Evolutionary conservation across 208 protist species (phyloP).

Genomic region (Leishmania tarentolae): DNA sequence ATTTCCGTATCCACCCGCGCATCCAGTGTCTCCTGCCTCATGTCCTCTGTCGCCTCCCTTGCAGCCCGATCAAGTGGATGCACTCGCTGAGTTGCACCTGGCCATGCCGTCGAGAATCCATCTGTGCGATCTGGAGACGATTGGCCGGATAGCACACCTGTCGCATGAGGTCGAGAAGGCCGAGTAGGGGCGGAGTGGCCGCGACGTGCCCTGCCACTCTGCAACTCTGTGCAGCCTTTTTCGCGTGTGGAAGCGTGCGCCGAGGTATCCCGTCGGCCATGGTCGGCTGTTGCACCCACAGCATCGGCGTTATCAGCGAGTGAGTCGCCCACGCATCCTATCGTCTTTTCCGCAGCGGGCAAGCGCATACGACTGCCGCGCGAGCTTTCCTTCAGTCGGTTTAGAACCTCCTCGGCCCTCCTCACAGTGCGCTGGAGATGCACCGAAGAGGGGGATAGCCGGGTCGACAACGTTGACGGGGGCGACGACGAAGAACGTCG

Average conservation of each 20-base stretch:
- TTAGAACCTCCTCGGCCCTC: conserved; percentile 16
- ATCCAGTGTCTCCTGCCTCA: neutral
- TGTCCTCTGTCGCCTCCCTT: neutral
- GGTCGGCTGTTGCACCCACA: neutral
- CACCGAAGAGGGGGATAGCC: conserved; percentile 7
- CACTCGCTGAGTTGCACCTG: neutral
- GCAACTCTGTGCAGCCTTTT: neutral
- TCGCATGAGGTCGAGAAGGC: neutral
- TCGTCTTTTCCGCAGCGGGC: neutral
- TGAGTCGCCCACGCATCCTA: neutral
- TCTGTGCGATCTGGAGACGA: neutral
- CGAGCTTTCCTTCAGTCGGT: conserved; percentile 1
- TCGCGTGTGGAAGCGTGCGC: neutral
- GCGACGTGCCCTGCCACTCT: neutral
- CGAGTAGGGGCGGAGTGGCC: neutral
- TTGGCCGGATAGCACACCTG: neutral
- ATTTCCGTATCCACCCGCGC: neutral
- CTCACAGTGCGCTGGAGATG: conserved; percentile 12
- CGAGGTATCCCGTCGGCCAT: neutral
- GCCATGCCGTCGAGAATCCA: neutral
- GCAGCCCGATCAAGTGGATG: neutral
- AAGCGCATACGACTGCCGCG: neutral
- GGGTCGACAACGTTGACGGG: neutral
- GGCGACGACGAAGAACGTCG: conserved; percentile 3
- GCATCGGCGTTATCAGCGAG: neutral